phyloP scores from a whole-genome alignment of 768 basidiomycete species.

The Pleurotus platypus region DNA sequence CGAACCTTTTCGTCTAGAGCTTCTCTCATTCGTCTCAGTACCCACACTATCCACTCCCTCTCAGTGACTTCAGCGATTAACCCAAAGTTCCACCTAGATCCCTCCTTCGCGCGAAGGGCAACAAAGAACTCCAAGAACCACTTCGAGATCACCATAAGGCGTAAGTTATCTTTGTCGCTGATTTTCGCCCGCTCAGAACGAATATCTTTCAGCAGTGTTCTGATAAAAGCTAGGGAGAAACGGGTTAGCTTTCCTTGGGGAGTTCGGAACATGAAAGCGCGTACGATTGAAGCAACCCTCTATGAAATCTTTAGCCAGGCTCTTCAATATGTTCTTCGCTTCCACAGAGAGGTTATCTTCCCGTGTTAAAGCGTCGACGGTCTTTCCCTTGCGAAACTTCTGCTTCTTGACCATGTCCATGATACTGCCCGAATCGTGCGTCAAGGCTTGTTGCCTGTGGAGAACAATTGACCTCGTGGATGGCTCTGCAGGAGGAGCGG shows the following conservation, averaged over 20 bases:
- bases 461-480: slow-evolving; percentile 63
- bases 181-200: slow-evolving; percentile 88
- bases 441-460: slow-evolving; percentile 82
- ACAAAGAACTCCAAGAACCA: slow-evolving; percentile 96
- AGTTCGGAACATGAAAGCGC: slow-evolving; percentile 28
- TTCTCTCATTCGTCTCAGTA: slow-evolving; percentile 82
- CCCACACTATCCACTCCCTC: slow-evolving; percentile 86
- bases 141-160: slow-evolving; percentile 80
- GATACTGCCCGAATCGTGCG: slow-evolving; percentile 59
- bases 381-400: slow-evolving; percentile 54
- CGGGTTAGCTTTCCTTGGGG: not conserved
- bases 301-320: slow-evolving; percentile 69
- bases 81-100: slow-evolving; percentile 58
- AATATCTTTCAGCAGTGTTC: slow-evolving; percentile 87
- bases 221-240: slow-evolving; percentile 69
- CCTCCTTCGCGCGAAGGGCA: slow-evolving; percentile 39
- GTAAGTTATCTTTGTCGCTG: slow-evolving; percentile 91
- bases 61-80: slow-evolving; percentile 85
- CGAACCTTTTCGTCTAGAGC: slow-evolving; percentile 89
- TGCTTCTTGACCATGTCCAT: slow-evolving; percentile 70
- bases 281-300: slow-evolving; percentile 86
- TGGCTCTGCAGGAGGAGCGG: slow-evolving; percentile 17
- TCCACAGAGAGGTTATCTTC: slow-evolving; percentile 68
- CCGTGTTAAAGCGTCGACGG: slow-evolving; percentile 62
- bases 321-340: slow-evolving; percentile 61